Evolutionary conservation across 495 filamentous ascomycete species (phyloP).

Genomic region (Hypoxylon cercidicola): DNA sequence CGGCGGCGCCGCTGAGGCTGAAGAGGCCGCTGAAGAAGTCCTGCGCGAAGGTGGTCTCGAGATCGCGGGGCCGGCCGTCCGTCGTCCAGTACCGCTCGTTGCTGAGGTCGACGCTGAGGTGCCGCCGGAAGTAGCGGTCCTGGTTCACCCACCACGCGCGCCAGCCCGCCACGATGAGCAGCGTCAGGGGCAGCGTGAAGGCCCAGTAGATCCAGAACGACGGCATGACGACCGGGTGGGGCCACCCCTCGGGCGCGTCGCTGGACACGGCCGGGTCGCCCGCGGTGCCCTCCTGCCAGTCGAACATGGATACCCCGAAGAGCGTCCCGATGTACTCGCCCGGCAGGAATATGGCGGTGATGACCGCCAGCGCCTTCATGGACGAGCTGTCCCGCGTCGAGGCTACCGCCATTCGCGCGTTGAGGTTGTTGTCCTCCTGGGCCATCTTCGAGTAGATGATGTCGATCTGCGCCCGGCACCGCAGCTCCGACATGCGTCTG

Average conservation of each 20-base stretch:
- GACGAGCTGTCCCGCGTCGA: constrained; percentile 50
- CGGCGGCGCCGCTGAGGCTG: constrained; percentile 38
- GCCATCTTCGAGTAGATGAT: constrained; percentile 52
- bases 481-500: constrained; percentile 46
- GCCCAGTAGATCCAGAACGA: constrained; percentile 52
- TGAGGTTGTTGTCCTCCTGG: constrained; percentile 50
- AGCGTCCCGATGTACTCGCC: constrained; percentile 51
- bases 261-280: constrained; percentile 36
- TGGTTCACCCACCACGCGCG: constrained; percentile 52
- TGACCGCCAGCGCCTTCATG: constrained; percentile 50
- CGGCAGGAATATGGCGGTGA: constrained; percentile 49
- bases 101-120: constrained; percentile 47
- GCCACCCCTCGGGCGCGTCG: constrained; percentile 31
- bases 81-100: constrained; percentile 50
- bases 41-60: constrained; percentile 46
- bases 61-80: constrained; percentile 44
- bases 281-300: constrained; percentile 42
- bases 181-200: constrained; percentile 45
- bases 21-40: constrained; percentile 48
- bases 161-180: constrained; percentile 45
- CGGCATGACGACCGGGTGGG: constrained; percentile 42
- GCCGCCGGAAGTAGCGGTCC: constrained; percentile 47
- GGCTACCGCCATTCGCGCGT: constrained; percentile 50
- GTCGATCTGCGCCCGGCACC: constrained; percentile 50
- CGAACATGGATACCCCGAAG: constrained; percentile 49